Percentiles rank a stretch among this genome's conserved stretches.
Evolutionary conservation across 805 yeast species (phyloP).

Genomic region (Isabelozyma rhagii): DNA sequence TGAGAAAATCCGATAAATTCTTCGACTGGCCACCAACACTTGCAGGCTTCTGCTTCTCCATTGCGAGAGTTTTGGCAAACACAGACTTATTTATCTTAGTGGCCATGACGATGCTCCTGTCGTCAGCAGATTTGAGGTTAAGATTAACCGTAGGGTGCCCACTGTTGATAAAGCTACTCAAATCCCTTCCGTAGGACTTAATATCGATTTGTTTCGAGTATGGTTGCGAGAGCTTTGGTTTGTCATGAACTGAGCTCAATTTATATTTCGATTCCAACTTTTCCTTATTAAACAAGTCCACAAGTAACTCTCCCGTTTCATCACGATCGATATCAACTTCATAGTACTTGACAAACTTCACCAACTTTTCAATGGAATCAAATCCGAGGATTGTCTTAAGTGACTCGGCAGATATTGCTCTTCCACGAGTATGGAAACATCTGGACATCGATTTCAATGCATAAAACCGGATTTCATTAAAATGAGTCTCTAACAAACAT

Average conservation of each 20-base stretch:
- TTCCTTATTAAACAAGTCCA: slow-evolving; percentile 42
- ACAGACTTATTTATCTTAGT: neutral
- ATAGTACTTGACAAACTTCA: slow-evolving; percentile 60
- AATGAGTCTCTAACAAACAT: slow-evolving; percentile 74
- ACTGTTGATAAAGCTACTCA: slow-evolving; percentile 28
- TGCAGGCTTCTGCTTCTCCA: neutral
- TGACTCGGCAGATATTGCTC: slow-evolving; percentile 52
- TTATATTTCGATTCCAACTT: slow-evolving; percentile 38
- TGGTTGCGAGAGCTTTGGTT: slow-evolving; percentile 34
- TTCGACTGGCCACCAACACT: neutral
- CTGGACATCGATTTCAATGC: slow-evolving; percentile 66
- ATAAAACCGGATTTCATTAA: slow-evolving; percentile 73
- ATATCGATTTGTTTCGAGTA: slow-evolving; percentile 29
- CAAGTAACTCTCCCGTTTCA: slow-evolving; percentile 25
- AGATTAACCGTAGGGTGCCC: slow-evolving; percentile 31
- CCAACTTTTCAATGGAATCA: slow-evolving; percentile 53
- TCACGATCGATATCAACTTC: slow-evolving; percentile 43
- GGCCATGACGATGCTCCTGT: slow-evolving; percentile 2
- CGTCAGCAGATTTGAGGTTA: slow-evolving; percentile 9
- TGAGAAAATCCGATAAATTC: neutral
- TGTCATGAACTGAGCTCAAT: slow-evolving; percentile 33
- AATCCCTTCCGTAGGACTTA: slow-evolving; percentile 18
- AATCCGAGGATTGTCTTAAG: slow-evolving; percentile 60
- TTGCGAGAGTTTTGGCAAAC: neutral
- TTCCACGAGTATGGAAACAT: slow-evolving; percentile 67